These are phyloP conservation scores for Parietaria judaica DNA, from an alignment of 306 rosid species.

Conservation along the genomic window DNA sequence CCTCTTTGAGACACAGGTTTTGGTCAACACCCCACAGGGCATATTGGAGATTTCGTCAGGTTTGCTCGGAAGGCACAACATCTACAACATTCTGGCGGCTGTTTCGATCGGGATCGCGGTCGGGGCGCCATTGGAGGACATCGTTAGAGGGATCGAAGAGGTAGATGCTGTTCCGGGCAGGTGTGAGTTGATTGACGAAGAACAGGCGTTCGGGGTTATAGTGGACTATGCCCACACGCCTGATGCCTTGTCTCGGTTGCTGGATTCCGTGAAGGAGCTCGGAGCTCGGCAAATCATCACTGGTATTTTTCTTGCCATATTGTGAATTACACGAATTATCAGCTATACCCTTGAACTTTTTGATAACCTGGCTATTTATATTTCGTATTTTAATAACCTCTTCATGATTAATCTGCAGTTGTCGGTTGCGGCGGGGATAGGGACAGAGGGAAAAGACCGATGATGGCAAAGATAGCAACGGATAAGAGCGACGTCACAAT, in stretches of 20 bases:
- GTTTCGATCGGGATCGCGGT: slow-evolving; percentile 93
- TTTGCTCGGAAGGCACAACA: slow-evolving; percentile 83
- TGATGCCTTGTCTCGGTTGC: slow-evolving; percentile 79
- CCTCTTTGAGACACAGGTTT: slow-evolving; percentile 90
- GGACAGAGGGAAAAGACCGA: slow-evolving; percentile 86
- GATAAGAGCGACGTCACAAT: slow-evolving; percentile 90
- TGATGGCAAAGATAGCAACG: slow-evolving; percentile 89
- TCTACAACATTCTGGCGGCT: slow-evolving; percentile 85
- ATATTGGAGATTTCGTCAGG: slow-evolving; percentile 92
- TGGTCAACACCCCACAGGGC: slow-evolving; percentile 86
- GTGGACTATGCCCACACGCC: slow-evolving; percentile 96
- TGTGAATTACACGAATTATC: neutral
- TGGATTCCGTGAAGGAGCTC: slow-evolving; percentile 91
- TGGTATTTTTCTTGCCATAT: slow-evolving; percentile 42
- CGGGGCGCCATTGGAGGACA: slow-evolving; percentile 96
- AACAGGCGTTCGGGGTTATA: slow-evolving; percentile 87
- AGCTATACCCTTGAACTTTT: neutral
- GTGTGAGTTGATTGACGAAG: slow-evolving; percentile 93
- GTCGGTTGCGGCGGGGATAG: slow-evolving; percentile 68
- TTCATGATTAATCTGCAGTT: slow-evolving; percentile 41
- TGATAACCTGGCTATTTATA: neutral
- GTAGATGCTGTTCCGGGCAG: slow-evolving; percentile 95
- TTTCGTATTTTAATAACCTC: slow-evolving; percentile 5
- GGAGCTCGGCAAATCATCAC: slow-evolving; percentile 80
- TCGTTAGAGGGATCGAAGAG: slow-evolving; percentile 95